Evolutionary conservation across 2,329 filamentous ascomycete genomes (phyloP), one percentile per base, ranked within the genome.

Genomic region (Lojkania enalia): DNA sequence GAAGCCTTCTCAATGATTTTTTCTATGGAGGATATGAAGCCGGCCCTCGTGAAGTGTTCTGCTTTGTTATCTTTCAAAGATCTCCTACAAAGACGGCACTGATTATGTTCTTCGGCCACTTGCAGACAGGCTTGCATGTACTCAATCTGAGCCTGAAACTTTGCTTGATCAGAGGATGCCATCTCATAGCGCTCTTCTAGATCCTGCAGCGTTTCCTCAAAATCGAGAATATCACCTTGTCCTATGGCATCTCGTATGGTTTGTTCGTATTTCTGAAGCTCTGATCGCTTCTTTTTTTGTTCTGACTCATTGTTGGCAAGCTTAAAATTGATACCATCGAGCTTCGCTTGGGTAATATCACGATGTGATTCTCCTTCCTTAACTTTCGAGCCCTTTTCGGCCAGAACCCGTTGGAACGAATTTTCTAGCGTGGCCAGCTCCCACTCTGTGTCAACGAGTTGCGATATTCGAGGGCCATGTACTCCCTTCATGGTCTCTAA

Each of bases 401-500:
- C 76, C 6, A 90, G 58, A 2, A 79, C 76, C 2, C 74, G 71
- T 54, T 94, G 84, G 53, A 88, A 95, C 18, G 84, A 79, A 29
- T 76, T 64, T 33, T 95, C 90, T 9, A 97, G 67, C 0, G 78
- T 86, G 12, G 82, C 77, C 3, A 85, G 76, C 18, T 83, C 74
- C 90, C 90, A 96, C 1, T 78, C 75, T 5, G 66, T 51, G 19
- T 84, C 83, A 21, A 97, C 57, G 9, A 88, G 68, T 4, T 77
- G 73, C 11, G 80, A 77, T 16, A 99, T 76, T 54, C 87, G 87
- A 23, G 85, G 77, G 39, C 79, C 81, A 75, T 95, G 89, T 0
- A 89, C 89, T 36, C 77, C 83, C 50, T 77, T 82, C 73, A 96
- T 82, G 0, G 88, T 94, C 6, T 90, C 81, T 2, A 97, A 75